Percentiles rank a stretch among this genome's conserved stretches.
Evolutionary conservation across 192 early-diverging fungal genomes (phyloP).

Genomic region (Thamnidium elegans): DNA sequence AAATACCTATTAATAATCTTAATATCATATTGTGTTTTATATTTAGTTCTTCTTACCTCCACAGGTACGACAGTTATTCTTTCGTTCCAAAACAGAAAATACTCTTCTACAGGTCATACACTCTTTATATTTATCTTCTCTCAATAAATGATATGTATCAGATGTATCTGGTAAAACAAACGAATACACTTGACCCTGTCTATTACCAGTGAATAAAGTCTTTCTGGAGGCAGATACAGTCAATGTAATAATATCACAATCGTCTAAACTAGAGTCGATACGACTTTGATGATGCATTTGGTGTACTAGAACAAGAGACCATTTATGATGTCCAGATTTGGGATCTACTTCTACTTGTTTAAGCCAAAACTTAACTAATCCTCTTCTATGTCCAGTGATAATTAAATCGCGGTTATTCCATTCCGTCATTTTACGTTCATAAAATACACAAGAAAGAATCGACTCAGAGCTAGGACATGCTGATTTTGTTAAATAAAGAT

Average conservation of each 20-base stretch:
- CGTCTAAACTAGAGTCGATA: slow-evolving; percentile 19
- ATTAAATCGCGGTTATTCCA: slow-evolving; percentile 49
- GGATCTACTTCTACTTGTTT: slow-evolving; percentile 18
- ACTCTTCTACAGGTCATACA: slow-evolving; percentile 51
- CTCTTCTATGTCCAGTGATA: slow-evolving; percentile 58
- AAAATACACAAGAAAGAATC: slow-evolving; percentile 53
- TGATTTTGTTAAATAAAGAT: slow-evolving; percentile 53
- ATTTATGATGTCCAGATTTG: slow-evolving; percentile 32
- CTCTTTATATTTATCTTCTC: slow-evolving; percentile 43
- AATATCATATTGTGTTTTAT: neutral
- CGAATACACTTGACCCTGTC: slow-evolving; percentile 42
- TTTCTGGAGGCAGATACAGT: slow-evolving; percentile 39
- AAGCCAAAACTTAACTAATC: slow-evolving; percentile 44
- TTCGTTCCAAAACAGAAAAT: slow-evolving; percentile 56
- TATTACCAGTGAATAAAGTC: slow-evolving; percentile 51
- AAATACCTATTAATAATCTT: slow-evolving; percentile 12
- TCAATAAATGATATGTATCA: slow-evolving; percentile 47
- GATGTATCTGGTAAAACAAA: slow-evolving; percentile 54
- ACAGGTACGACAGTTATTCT: slow-evolving; percentile 52
- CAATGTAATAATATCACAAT: slow-evolving; percentile 41
- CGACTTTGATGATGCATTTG: slow-evolving; percentile 43
- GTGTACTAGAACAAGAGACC: slow-evolving; percentile 35
- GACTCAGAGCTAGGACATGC: slow-evolving; percentile 46
- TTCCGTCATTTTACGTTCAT: slow-evolving; percentile 44
- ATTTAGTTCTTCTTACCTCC: slow-evolving; percentile 35